Base-by-base conservation (phyloP, 495 filamentous ascomycete genomes). In the Thermothielavioides terrestris region DNA sequence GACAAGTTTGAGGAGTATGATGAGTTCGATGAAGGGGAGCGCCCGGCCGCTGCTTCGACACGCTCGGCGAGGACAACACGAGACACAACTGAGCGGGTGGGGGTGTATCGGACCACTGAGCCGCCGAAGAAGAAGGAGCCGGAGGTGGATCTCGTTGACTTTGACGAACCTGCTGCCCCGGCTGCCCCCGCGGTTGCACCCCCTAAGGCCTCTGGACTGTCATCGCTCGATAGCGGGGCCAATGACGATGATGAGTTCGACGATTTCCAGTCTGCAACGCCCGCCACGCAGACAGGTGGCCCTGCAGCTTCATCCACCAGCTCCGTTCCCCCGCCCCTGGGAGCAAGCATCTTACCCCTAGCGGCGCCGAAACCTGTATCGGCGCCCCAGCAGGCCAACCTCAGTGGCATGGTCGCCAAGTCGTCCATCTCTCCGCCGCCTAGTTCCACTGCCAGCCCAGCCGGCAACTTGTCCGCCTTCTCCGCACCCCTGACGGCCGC, bases 1-100 rank as follows among this genome's bases (percentile, higher is more conserved):
- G 91, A 94, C 52, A 82, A 81, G 46, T 98, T 95, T 55, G 90
- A 97, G 45, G 92, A 97, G 67, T 98, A 98, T 59, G 89, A 98
- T 60, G 92, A 98, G 66, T 88, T 84, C 54, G 90, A 97, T 50
- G 91, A 95, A 51, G 88, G 75, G 21, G 83, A 76, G 30, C 64
- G 63, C 42, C 68, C n/a, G n/a, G n/a, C 67, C 15, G 61, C 72
- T 0, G 50, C 57, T 12, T 49, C 57, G 58, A 59, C 65, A 64
- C 55, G 61, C 68, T 58, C 69, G 60, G 42, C 67, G 64, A 37
- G 69, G 56, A 49, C 56, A 28, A 75, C 76, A 54, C 75, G 55
- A 14, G 41, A 49, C 22, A 56, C 76, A 49, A 71, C 61, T 17
- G 58, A 55, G 20, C 63, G 65, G 37, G 65, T 62, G 15, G 56